Base-by-base conservation (phyloP, 202 grass and related monocot species). In the Schoenoplectus tabernaemontani region DNA sequence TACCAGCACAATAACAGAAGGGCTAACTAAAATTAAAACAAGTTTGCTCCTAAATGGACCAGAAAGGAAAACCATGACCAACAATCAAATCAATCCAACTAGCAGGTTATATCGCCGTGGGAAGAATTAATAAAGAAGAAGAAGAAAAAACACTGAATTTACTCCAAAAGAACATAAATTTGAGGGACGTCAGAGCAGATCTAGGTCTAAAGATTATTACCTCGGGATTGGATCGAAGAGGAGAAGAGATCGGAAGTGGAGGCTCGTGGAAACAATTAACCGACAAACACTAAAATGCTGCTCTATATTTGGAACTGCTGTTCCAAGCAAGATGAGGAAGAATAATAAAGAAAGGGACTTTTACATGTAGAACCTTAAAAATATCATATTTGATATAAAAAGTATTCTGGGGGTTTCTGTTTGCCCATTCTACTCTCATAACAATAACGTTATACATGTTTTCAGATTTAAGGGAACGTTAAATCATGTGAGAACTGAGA, bases 301-400 rank as follows among this genome's bases (percentile, higher is more conserved):
- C 30, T 75, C 70, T 75, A 74, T 54, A 54, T 75, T 75, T 75
- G 47, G 47, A 75, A 75, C 48, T 54, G 48, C 13, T 54, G 23
- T 53, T 34, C 5, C 70, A 48, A 69, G 51, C 51, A 56, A 37
- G 17, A 37, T 3, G 16, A 26, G 70, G n/a, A n/a, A n/a, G 47
- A 75, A 75, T 75, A 54, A 54, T 75, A 75, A 75, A 75, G 68
- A 51, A 73, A 73, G 12, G 43, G 23, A 73, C 24, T 32, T 73
- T 73, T 73, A 32, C 68, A 32, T 0, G 17, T 17, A 50, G 5
- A 2, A 30, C 68, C 68, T 48, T 50, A 9, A 2, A 3, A 17
- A 30, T 28, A 16, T 5, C 42, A 24, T 73, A 73, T 33, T 51
- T 73, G 24, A 17, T 30, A 51, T 73, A 7, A 19, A 43, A n/a